Evolutionary conservation across 805 yeast species (phyloP).

Genomic region (Candida boleticola): DNA sequence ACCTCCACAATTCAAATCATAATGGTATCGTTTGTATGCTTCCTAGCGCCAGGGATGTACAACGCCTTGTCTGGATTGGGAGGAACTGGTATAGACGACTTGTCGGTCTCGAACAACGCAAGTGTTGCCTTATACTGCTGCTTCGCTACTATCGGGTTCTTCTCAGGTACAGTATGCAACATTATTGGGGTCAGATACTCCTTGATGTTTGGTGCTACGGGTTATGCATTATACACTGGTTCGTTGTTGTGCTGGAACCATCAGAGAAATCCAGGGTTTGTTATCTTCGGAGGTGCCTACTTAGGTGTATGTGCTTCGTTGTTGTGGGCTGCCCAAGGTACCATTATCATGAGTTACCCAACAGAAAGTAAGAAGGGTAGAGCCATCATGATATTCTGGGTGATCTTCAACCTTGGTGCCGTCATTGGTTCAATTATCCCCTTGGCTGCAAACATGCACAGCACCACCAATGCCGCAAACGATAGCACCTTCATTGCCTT

Average conservation of each 20-base stretch:
- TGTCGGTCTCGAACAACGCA: slow-evolving; percentile 44
- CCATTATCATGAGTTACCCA: slow-evolving; percentile 55
- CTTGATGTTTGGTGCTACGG: slow-evolving; percentile 52
- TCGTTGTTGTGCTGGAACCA: slow-evolving; percentile 49
- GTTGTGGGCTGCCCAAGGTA: slow-evolving; percentile 60
- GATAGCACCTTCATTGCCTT: slow-evolving; percentile 57
- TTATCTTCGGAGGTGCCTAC: slow-evolving; percentile 55
- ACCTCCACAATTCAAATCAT: slow-evolving; percentile 41
- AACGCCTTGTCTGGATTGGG: slow-evolving; percentile 52
- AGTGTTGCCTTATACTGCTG: slow-evolving; percentile 52
- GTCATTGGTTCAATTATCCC: slow-evolving; percentile 60
- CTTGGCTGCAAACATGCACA: slow-evolving; percentile 48
- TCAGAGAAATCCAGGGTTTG: slow-evolving; percentile 47
- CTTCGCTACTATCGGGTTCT: slow-evolving; percentile 56
- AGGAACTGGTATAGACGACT: slow-evolving; percentile 41
- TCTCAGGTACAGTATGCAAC: slow-evolving; percentile 55
- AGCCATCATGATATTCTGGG: slow-evolving; percentile 58
- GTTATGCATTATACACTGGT: slow-evolving; percentile 53
- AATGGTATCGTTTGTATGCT: slow-evolving; percentile 44
- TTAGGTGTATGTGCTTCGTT: slow-evolving; percentile 54
- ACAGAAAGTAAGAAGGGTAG: slow-evolving; percentile 50
- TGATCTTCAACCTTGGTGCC: slow-evolving; percentile 60
- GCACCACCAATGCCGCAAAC: slow-evolving; percentile 31
- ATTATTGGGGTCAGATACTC: slow-evolving; percentile 45
- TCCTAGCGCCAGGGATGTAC: slow-evolving; percentile 52